Conservation (phyloP, 2,329 filamentous ascomycete genomes). For the Coniochaeta hoffmannii region DNA sequence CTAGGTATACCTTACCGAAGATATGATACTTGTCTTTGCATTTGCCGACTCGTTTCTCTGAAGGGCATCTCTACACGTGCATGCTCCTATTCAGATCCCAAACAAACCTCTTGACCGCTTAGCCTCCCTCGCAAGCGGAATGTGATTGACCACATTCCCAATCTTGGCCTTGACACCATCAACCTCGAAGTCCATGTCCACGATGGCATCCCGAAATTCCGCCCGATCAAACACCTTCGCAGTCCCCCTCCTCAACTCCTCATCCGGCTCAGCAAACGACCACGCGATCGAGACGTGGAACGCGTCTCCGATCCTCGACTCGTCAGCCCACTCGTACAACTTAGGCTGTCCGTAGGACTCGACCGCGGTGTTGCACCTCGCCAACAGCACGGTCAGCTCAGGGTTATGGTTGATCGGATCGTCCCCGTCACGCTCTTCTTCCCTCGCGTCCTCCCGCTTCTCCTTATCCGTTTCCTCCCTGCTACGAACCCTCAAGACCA, state of each 20-base stretch:
- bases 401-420: constrained; percentile 28
- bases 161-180: constrained; percentile 65
- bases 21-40: background rate
- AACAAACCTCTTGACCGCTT: background rate
- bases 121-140: constrained; percentile 26
- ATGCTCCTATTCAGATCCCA: background rate
- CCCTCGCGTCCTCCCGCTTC: constrained; percentile 9
- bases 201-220: constrained; percentile 20
- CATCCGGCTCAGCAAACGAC: constrained; percentile 53
- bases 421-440: background rate
- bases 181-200: constrained; percentile 43
- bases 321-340: constrained; percentile 50
- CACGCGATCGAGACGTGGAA: constrained; percentile 92
- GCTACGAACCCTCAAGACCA: constrained; percentile 60
- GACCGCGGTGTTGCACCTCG: constrained; percentile 58
- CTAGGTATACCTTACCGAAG: background rate
- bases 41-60: too few species aligned
- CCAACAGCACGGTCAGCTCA: constrained; percentile 55
- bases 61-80: too few species aligned
- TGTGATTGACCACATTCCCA: constrained; percentile 57
- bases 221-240: constrained; percentile 18
- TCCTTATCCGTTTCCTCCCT: background rate
- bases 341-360: constrained; percentile 55
- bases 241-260: constrained; percentile 32
- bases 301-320: constrained; percentile 28